Evolutionary conservation across 1,284 basidiomycete genomes (phyloP), one percentile per base, ranked within the genome.

Genomic region (Malassezia slooffiae): DNA sequence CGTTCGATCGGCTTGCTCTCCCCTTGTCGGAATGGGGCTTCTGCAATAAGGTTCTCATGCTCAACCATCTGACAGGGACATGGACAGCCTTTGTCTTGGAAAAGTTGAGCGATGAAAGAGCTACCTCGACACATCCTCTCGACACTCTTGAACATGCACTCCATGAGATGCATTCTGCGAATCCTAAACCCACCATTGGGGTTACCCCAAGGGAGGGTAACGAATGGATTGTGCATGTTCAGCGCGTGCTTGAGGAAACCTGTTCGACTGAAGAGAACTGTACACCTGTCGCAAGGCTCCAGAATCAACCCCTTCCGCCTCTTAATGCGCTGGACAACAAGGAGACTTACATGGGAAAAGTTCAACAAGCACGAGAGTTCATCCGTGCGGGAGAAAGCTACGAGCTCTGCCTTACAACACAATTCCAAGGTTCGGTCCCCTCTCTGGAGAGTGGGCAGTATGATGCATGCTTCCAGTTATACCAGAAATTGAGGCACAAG

Each of bases 301-400:
- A 15, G 32, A 33, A 32, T 16, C n/a, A 23, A 13, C 20, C 17
- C 4, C 37, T 41, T 13, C 31, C 45, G 31, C 47, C 47, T 0
- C 33, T 38, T 17, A 34, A 30, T 21, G 47, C 46, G 3, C 30
- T 53, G 19, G 54, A 51, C 10, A 43, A 56, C 33, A 44, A 43
- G 9, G 42, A 61, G 48, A 44, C 52, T 41, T 95, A 96, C 72
- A 79, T 82, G 41, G 71, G 75, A 13, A 79, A 79, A 30, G 88
- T 95, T 58, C 74, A 79, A 23, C 66, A 74, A 27, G 84, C 85
- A 9, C 80, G 88, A 60, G 80, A 83, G 41, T 76, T 78, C 41
- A 80, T 96, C 17, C 80, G 76, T 43, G 75, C 81, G 28, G 90
- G 90, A 5, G 84, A 96, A 67, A 88, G 86, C n/a, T 96, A 96